Evolutionary conservation across 495 filamentous ascomycete species (phyloP).

Genomic region (Aspergillus cavernicola): DNA sequence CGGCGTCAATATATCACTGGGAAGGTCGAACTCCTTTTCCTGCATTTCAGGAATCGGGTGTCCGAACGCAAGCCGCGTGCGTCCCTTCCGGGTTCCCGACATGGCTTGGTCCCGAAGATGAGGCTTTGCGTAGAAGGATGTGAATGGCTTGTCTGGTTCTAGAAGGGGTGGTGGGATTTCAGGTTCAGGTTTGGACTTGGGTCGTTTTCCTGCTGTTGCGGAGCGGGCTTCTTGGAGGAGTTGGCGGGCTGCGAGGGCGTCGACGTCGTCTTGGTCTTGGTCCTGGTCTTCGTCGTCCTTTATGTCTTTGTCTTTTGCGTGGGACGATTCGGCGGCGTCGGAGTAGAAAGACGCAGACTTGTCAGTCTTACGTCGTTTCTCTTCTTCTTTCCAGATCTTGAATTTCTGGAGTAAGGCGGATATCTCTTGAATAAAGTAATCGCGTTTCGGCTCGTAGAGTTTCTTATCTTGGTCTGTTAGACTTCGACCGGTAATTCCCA

Average conservation of each 20-base stretch:
- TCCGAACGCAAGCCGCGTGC: slow-evolving; percentile 68
- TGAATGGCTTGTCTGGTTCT: slow-evolving; percentile 61
- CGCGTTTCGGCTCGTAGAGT: slow-evolving; percentile 78
- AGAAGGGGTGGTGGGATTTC: slow-evolving; percentile 2
- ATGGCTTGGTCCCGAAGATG: slow-evolving; percentile 74
- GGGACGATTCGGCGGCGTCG: slow-evolving; percentile 14
- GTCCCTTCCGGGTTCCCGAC: slow-evolving; percentile 54
- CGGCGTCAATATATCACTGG: slow-evolving; percentile 62
- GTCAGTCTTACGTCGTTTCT: slow-evolving; percentile 68
- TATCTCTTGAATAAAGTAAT: slow-evolving; percentile 78
- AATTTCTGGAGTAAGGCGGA: slow-evolving; percentile 81
- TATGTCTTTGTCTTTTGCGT: not conserved
- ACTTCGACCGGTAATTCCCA: slow-evolving; percentile 72
- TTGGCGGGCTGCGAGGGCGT: slow-evolving; percentile 68
- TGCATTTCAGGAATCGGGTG: slow-evolving; percentile 69
- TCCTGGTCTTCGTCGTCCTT: slow-evolving; percentile 25
- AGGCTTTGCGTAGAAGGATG: slow-evolving; percentile 75
- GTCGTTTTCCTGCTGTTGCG: slow-evolving; percentile 32
- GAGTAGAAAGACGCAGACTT: slow-evolving; percentile 33
- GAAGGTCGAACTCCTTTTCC: slow-evolving; percentile 69
- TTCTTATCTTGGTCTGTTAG: slow-evolving; percentile 80
- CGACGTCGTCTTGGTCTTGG: slow-evolving; percentile 60
- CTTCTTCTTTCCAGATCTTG: slow-evolving; percentile 80
- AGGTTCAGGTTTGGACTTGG: slow-evolving; percentile 16
- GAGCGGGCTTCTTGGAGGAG: slow-evolving; percentile 66